These are phyloP conservation scores for Monilinia aucupariae DNA, from an alignment of 2,329 filamentous ascomycete genomes.

Conservation along the genomic window DNA sequence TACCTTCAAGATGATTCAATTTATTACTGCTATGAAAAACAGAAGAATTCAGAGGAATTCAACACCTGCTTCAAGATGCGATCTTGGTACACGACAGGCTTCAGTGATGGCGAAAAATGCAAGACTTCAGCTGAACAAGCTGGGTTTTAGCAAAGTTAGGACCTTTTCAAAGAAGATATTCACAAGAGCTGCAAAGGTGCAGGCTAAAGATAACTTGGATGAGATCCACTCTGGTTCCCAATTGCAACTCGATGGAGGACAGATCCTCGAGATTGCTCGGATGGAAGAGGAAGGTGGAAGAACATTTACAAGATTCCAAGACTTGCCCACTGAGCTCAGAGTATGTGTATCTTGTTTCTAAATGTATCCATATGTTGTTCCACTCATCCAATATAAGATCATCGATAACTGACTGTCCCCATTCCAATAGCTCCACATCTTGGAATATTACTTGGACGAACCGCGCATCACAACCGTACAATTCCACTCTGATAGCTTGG, in stretches of 20 bases:
- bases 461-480: background rate
- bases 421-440: background rate
- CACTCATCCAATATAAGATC: fast-evolving
- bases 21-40: background rate
- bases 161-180: background rate
- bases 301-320: background rate
- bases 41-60: background rate
- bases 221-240: too few species aligned
- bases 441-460: background rate
- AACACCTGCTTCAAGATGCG: too few species aligned
- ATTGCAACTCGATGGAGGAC: background rate
- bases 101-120: background rate
- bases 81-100: background rate
- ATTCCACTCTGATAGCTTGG: background rate
- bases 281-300: background rate
- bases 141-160: background rate
- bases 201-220: background rate
- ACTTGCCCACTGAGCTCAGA: background rate
- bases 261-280: background rate
- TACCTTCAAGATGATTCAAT: background rate
- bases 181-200: background rate
- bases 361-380: fast-evolving
- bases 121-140: background rate
- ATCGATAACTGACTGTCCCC: background rate
- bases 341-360: background rate